Conservation (phyloP, 2,329 filamentous ascomycete genomes). For the Diaporthe australafricana region DNA sequence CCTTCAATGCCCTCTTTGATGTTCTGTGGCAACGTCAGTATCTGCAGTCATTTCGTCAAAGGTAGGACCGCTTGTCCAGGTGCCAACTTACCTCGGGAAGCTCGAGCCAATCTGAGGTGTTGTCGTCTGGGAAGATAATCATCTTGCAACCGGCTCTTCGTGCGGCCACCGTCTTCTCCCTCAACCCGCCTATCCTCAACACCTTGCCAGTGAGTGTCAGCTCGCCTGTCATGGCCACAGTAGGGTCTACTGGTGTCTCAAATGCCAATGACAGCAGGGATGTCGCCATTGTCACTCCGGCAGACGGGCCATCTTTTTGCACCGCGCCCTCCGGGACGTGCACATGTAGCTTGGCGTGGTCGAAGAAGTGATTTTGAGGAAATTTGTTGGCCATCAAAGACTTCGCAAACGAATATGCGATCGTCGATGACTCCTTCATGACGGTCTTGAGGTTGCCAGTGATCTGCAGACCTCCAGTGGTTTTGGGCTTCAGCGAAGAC, state of each 20-base stretch:
- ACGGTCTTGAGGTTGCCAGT: conserved; percentile 96
- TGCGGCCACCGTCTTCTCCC: conserved; percentile 98
- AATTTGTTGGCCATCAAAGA: conserved; percentile 86
- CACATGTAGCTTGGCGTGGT: conserved; percentile 93
- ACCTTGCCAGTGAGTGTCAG: conserved; percentile 98
- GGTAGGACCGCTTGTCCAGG: neutral
- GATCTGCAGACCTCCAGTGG: conserved; percentile 84
- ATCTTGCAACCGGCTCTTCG: conserved; percentile 91
- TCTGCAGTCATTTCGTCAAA: neutral
- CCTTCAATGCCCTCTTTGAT: conserved; percentile 98
- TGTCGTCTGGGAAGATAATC: conserved; percentile 95
- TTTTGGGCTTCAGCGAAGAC: conserved; percentile 78
- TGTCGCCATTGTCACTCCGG: conserved; percentile 98
- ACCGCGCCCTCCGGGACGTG: conserved; percentile 98
- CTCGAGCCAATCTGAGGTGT: conserved; percentile 97
- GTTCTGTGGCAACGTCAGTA: conserved; percentile 70
- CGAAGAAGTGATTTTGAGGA: conserved; percentile 93
- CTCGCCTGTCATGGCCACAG: conserved; percentile 97
- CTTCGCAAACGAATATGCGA: conserved; percentile 97
- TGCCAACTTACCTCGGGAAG: conserved; percentile 84
- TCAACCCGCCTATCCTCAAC: conserved; percentile 88
- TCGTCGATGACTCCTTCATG: conserved; percentile 97
- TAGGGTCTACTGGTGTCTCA: conserved; percentile 81
- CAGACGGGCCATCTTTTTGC: conserved; percentile 91
- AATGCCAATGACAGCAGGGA: conserved; percentile 88